Conservation (phyloP, 2,329 filamentous ascomycete genomes). For the Endothia cerciana region DNA sequence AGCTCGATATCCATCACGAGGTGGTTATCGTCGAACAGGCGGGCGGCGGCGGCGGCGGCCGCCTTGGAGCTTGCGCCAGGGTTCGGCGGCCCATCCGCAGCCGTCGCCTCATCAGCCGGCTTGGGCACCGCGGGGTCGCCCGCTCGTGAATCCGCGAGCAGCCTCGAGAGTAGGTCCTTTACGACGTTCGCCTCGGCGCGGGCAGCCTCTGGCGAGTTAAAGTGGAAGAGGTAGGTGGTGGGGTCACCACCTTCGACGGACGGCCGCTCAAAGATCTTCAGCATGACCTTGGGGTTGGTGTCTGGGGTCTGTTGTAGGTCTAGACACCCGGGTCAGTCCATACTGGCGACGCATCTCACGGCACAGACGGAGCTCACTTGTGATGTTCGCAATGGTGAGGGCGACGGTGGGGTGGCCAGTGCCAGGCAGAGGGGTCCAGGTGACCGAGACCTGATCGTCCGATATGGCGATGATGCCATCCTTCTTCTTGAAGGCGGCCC, state of each 20-base stretch:
- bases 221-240: slow-evolving; percentile 82
- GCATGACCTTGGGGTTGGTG: slow-evolving; percentile 84
- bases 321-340: slow-evolving; percentile 42
- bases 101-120: slow-evolving; percentile 43
- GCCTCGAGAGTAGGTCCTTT: slow-evolving; percentile 77
- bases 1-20: slow-evolving; percentile 79
- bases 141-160: slow-evolving; percentile 72
- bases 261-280: slow-evolving; percentile 84
- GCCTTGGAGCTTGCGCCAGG: slow-evolving; percentile 80
- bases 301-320: slow-evolving; percentile 95
- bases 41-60: slow-evolving; percentile 68
- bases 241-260: slow-evolving; percentile 58
- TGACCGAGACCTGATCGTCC: slow-evolving; percentile 72
- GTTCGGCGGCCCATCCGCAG: slow-evolving; percentile 37
- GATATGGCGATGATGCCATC: slow-evolving; percentile 82
- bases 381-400: slow-evolving; percentile 75
- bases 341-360: too few species aligned
- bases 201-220: slow-evolving; percentile 77
- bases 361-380: slow-evolving; percentile 61
- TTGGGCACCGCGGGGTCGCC: slow-evolving; percentile 56
- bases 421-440: slow-evolving; percentile 76
- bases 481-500: slow-evolving; percentile 90
- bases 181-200: slow-evolving; percentile 83
- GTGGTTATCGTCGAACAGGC: slow-evolving; percentile 80
- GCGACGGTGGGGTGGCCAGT: slow-evolving; percentile 68